phyloP scores from a whole-genome alignment of 2,329 filamentous ascomycete genomes.

The Xylaria sp. region DNA sequence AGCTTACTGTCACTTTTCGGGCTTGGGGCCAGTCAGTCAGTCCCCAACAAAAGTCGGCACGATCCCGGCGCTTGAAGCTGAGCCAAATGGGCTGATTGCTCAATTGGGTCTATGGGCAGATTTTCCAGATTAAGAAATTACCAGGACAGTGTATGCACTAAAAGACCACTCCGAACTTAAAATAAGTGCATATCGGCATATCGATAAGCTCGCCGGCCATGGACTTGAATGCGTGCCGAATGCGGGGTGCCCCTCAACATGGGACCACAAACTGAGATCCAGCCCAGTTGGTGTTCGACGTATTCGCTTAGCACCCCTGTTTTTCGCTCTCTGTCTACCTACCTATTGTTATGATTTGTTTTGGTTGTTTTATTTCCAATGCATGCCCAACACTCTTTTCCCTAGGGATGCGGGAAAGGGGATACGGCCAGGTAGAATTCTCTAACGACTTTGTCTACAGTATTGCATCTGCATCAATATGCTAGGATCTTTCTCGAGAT shows the following conservation, averaged over 20 bases:
- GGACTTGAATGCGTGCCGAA: neutral
- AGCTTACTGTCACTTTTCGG: constrained; percentile 27
- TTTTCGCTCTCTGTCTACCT: neutral
- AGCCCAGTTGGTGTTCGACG: too few relatives aligned
- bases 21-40: constrained; percentile 9
- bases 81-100: constrained; percentile 27
- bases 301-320: too few relatives aligned
- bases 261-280: too few relatives aligned
- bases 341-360: neutral
- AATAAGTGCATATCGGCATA: constrained; percentile 4
- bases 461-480: neutral
- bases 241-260: neutral
- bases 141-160: neutral
- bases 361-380: neutral
- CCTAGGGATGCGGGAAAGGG: neutral
- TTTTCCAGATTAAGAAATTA: constrained; percentile 9
- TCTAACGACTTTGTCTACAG: neutral
- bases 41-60: constrained; percentile 28
- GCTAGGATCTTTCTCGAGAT: neutral
- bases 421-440: neutral
- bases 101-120: constrained; percentile 7
- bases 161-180: too few relatives aligned
- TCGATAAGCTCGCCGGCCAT: constrained; percentile 3
- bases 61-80: constrained; percentile 21
- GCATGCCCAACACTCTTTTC: neutral